phyloP scores from a whole-genome alignment of 2,329 filamentous ascomycete genomes.

The Zasmidium cellare region DNA sequence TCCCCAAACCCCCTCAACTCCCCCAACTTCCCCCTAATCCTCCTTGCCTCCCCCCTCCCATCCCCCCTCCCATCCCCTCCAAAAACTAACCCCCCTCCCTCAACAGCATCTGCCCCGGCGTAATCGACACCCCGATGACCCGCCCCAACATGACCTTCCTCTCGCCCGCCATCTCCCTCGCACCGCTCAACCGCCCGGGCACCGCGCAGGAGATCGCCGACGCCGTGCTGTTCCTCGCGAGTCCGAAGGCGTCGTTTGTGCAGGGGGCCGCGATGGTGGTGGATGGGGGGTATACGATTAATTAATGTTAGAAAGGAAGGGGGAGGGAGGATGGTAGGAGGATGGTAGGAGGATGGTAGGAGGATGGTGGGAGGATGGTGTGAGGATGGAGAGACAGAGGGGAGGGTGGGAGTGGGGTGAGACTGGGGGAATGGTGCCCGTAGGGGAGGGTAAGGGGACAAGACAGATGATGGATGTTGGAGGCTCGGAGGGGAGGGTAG shows the following conservation, averaged over 20 bases:
- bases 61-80: not conserved
- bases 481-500: too few species aligned
- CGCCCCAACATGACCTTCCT: constrained; percentile 37
- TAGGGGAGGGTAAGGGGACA: too few species aligned
- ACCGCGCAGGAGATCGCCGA: constrained; percentile 51
- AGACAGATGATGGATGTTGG: too few species aligned
- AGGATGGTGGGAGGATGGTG: too few species aligned
- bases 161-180: constrained; percentile 31
- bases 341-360: not conserved
- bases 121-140: constrained; percentile 50
- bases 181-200: constrained; percentile 44
- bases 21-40: too few species aligned
- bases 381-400: too few species aligned
- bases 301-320: constrained; percentile 27
- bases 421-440: too few species aligned
- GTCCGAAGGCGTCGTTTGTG: constrained; percentile 48
- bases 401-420: too few species aligned
- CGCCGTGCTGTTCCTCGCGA: constrained; percentile 47
- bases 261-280: constrained; percentile 47
- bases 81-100: not conserved
- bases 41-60: too few species aligned
- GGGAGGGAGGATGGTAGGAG: not conserved
- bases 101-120: constrained; percentile 46
- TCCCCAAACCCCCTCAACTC: too few species aligned
- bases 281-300: constrained; percentile 50